These are phyloP conservation scores for Claviceps pusilla DNA, from an alignment of 2,329 filamentous ascomycete genomes.

Conservation along the genomic window DNA sequence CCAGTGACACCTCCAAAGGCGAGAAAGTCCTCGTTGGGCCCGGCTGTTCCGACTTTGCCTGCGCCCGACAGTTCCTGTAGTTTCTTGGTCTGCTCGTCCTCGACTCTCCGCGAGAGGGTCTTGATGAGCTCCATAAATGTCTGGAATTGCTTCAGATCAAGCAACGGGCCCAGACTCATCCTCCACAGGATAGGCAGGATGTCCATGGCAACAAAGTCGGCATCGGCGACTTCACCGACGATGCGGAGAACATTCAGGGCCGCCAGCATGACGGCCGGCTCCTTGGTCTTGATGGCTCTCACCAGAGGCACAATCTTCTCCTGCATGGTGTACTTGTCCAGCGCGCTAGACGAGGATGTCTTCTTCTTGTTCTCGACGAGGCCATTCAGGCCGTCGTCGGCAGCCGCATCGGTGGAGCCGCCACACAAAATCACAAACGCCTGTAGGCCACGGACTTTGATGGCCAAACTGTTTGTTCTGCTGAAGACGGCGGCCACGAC, in stretches of 20 bases:
- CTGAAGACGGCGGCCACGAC: constrained; percentile 82
- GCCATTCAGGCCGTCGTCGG: constrained; percentile 54
- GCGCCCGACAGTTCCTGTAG: constrained; percentile 64
- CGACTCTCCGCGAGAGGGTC: constrained; percentile 60
- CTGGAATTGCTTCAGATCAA: constrained; percentile 79
- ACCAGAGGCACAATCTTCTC: constrained; percentile 89
- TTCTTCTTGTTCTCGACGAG: constrained; percentile 46
- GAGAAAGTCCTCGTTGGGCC: constrained; percentile 50
- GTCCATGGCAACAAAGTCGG: constrained; percentile 84
- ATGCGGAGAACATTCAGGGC: constrained; percentile 72
- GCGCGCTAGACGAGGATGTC: constrained; percentile 54
- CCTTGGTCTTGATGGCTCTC: constrained; percentile 90
- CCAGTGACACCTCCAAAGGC: constrained; percentile 55
- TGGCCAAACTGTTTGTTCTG: constrained; percentile 81
- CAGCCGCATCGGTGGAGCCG: constrained; percentile 40
- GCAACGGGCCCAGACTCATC: constrained; percentile 78
- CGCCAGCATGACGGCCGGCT: constrained; percentile 94
- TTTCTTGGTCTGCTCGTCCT: constrained; percentile 78
- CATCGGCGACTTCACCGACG: constrained; percentile 67
- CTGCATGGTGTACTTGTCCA: constrained; percentile 97
- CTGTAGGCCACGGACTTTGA: constrained; percentile 85
- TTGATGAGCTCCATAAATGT: constrained; percentile 83
- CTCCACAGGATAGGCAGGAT: constrained; percentile 79
- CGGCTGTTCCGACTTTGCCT: constrained; percentile 32
- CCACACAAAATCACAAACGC: constrained; percentile 84